These are phyloP conservation scores for Circinella minor DNA, from an alignment of 371 early-diverging fungal species.

Conservation along the genomic window DNA sequence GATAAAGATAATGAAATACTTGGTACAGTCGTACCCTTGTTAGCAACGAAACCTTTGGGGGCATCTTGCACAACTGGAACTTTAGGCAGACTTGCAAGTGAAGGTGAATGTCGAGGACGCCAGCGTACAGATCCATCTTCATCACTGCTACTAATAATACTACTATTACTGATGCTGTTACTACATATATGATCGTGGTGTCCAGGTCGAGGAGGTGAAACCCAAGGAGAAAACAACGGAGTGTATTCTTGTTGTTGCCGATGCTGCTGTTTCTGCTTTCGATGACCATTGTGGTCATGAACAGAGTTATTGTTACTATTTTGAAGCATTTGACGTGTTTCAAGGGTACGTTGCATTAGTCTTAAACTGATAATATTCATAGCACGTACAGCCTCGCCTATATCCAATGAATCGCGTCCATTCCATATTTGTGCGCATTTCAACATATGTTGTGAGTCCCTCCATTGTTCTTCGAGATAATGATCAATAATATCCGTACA, in stretches of 20 bases:
- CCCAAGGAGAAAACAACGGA: background rate
- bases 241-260: background rate
- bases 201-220: background rate
- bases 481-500: constrained; percentile 40
- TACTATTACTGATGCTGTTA: background rate
- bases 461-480: constrained; percentile 46
- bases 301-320: no score
- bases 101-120: constrained; percentile 5
- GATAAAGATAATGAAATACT: constrained; percentile 4
- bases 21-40: background rate
- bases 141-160: background rate
- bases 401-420: constrained; percentile 21
- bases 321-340: constrained; percentile 35
- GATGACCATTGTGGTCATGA: no score
- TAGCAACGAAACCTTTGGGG: constrained; percentile 7
- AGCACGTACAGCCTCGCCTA: constrained; percentile 39
- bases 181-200: background rate
- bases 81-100: constrained; percentile 23
- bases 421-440: constrained; percentile 52
- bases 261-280: background rate
- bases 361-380: constrained; percentile 45
- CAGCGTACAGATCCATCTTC: background rate
- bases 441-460: constrained; percentile 46
- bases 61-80: constrained; percentile 18
- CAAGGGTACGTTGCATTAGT: constrained; percentile 38